Base-by-base conservation (phyloP, 768 basidiomycete species). In the Krasilnikovozyma curviuscula region DNA sequence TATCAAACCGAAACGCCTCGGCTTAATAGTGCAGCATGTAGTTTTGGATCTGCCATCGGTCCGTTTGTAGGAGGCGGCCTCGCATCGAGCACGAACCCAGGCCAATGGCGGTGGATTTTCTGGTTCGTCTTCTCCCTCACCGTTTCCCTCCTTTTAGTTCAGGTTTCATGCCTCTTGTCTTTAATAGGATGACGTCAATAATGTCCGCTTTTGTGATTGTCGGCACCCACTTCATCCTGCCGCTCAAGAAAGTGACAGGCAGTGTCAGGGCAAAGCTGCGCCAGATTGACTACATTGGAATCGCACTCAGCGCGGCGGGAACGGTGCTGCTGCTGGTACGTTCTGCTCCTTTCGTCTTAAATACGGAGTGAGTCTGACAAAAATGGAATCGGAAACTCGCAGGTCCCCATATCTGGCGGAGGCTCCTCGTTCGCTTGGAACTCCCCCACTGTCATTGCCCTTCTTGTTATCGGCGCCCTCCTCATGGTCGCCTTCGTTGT, bases 71-170 rank as follows among this genome's bases (percentile, higher is more conserved):
- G 60, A 3, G 61, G 56, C 1, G 54, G 55, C 1, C 47, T 62
- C 6, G 44, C 57, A 0, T 38, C 55, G 33, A 50, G n/a, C n/a
- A n/a, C n/a, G n/a, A n/a, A n/a, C n/a, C n/a, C 52, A 5, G 57
- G 55, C 2, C 52, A 55, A 30, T 62, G 61, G 61, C 47, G 61
- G 23, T 62, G 60, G 58, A 34, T 54, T 0, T 62, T 62, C 39
- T 56, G 59, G 56, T 33, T 18, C 39, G 44, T 48, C 4, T 14
- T 5, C 1, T 4, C 21, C 8, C n/a, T n/a, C n/a, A n/a, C n/a
- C n/a, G n/a, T n/a, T n/a, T n/a, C n/a, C n/a, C n/a, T n/a, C n/a
- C n/a, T n/a, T n/a, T n/a, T n/a, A n/a, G n/a, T n/a, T n/a, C n/a
- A n/a, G n/a, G n/a, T n/a, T n/a, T 21, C n/a, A 27, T 28, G n/a